Evolutionary conservation across 78 protist genomes (phyloP).

Genomic region (Tieghemostelium lacteum): DNA sequence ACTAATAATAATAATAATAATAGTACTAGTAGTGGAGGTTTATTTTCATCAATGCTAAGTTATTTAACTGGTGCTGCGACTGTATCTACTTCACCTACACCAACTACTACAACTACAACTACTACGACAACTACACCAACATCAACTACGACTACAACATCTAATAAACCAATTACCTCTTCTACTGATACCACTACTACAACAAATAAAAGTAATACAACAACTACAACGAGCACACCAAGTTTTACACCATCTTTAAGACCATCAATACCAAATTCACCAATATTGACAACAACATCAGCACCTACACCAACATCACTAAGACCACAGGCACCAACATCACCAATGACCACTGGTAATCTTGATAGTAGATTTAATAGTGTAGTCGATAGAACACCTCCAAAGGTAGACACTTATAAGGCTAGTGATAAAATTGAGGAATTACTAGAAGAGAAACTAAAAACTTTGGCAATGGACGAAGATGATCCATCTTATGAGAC

Average conservation of each 20-base stretch:
- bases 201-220: not conserved
- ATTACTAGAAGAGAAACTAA: not conserved
- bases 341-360: not conserved
- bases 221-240: constrained; percentile 8
- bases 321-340: not conserved
- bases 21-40: not conserved
- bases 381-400: not conserved
- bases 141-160: not conserved
- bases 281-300: constrained; percentile 1
- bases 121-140: not conserved
- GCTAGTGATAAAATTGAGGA: not conserved
- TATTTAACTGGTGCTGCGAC: not conserved
- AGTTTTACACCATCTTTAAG: not conserved
- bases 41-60: not conserved
- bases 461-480: not conserved
- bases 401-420: not conserved
- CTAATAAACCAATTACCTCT: not conserved
- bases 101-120: not conserved
- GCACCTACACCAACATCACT: not conserved
- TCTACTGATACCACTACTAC: not conserved
- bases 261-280: constrained; percentile 4
- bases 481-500: not conserved
- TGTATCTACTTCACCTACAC: not conserved
- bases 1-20: not conserved
- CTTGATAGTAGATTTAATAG: not conserved